phyloP scores from a whole-genome alignment of 768 basidiomycete genomes.

The Podaxis sp. region DNA sequence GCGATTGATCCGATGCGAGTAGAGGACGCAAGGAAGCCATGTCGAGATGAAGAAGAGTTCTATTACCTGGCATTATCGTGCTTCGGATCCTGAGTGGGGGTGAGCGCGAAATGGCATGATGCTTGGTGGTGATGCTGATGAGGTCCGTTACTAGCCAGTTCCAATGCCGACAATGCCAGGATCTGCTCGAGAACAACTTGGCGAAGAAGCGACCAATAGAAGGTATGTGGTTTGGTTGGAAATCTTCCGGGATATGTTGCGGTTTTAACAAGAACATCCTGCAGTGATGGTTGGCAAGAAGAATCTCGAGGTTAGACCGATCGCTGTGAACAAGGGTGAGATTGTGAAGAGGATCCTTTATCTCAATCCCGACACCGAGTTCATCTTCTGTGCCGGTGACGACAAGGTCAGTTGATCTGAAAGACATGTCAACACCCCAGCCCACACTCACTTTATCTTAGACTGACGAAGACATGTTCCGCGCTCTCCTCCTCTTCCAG shows the following conservation, averaged over 20 bases:
- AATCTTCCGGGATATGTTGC: not conserved
- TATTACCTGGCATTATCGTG: conserved; percentile 97
- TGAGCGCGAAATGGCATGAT: conserved; percentile 36
- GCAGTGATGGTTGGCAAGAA: conserved; percentile 95
- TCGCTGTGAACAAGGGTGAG: conserved; percentile 98
- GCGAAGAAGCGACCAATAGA: conserved; percentile 94
- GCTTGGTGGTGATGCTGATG: conserved; percentile 10
- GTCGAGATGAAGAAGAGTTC: conserved; percentile 97
- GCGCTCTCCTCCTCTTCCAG: conserved; percentile 70
- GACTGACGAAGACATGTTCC: conserved; percentile 99
- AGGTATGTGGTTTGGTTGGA: conserved; percentile 40
- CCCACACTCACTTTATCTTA: conserved; percentile 23
- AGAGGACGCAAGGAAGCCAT: conserved; percentile 92
- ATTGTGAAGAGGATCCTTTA: conserved; percentile 95
- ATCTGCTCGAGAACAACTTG: conserved; percentile 91
- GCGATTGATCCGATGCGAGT: conserved; percentile 3
- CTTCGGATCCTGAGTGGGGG: conserved; percentile 95
- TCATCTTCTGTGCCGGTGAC: conserved; percentile 97
- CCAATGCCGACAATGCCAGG: conserved; percentile 96
- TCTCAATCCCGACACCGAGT: conserved; percentile 90
- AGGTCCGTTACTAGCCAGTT: conserved; percentile 53
- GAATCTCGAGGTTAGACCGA: conserved; percentile 94
- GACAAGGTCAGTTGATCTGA: conserved; percentile 68
- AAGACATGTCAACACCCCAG: not conserved
- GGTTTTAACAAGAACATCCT: not conserved